Evolutionary conservation across 2,329 filamentous ascomycete genomes (phyloP), one percentile per base, ranked within the genome.

Genomic region (Ceratocystiopsis minuta): DNA sequence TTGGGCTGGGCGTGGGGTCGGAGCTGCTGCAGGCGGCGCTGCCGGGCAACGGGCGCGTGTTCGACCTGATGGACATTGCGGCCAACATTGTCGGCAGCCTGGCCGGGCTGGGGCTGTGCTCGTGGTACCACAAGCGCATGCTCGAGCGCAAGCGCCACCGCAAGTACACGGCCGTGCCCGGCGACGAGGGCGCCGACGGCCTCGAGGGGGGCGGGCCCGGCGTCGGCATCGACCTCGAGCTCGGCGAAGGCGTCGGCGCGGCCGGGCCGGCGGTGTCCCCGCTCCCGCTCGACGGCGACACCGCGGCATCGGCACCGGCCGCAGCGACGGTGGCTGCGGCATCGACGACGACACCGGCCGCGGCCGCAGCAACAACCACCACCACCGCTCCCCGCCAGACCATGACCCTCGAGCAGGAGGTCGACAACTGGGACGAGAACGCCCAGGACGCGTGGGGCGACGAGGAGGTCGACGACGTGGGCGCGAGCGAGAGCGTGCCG

Each of bases 51-150:
- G 76, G 70, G 44, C 75, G 79, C 46, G 59, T 67, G 15, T 77
- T 78, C 50, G 90, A 98, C 54, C 63, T 80, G 39, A 84, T 79
- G 54, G 85, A 96, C 56, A 83, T 98, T 47, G 66, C 85, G 41
- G 86, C 87, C 54, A 98, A 98, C 57, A 60, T 94, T 0, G 63
- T 83, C 35, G 90, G 90, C 36, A 88, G 81, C 48, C 60, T 81
- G 14, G 63, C 67, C 1, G 86, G 74, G 0, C 56, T 95, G 16
- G 78, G 68, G 0, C 57, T 93, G 16, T 92, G 83, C 57, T 78
- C 76, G 44, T 88, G 83, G 81, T 98, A 98, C 57, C 90, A 98
- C 61, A 80, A 82, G 55, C 79, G 90, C 45, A 96, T 96, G 86
- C 65, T 96, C 34, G 88, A 96, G 59, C 72, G 90, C 47, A 83